Base-by-base conservation (phyloP, 73 alveolate species). In the Paramecium pentaurelia region DNA sequence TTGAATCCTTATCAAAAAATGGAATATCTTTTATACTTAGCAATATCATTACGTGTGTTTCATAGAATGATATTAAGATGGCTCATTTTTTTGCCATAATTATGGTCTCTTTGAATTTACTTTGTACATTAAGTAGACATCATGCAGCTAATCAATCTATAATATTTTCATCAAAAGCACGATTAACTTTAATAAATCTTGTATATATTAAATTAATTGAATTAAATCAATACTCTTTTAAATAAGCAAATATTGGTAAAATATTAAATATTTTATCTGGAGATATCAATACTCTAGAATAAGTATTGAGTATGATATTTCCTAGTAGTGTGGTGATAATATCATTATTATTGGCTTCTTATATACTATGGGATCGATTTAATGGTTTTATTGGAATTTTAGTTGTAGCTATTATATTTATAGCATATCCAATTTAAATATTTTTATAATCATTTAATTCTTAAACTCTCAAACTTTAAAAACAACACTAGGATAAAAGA, bases 191-290 rank as follows among this genome's bases (percentile, higher is more conserved):
- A 22, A 60, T 60, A 60, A 60, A 60, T 60, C 18, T 60, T 4
- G 77, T 60, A 8, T 60, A 60, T 22, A 27, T 27, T 22, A 60
- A 60, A 60, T 68, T 68, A 28, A 12, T 68, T 32, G 51, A 27
- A 16, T 34, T 86, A 58, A 86, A 58, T 86, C 40, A 71, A n/a
- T 30, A 49, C 34, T 86, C 93, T 11, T 30, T 86, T n/a, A 86
- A 58, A 40, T 54, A 70, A 36, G 86, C 86, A 12, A 86, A 86
- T 58, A 47, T 86, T n/a, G 93, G 93, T 32, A 58, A 34, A 58
- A 58, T 86, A n/a, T 70, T 86, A 28, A 86, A 86, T 42, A 54
- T 86, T 9, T 30, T 86, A 37, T 86, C 86, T 30, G 93, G 93
- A 0, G 93, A 86, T 34, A 25, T 86, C 28, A 58, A 49, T 14